phyloP scores from a whole-genome alignment of 345 rosid genomes.

The Combretum micranthum region DNA sequence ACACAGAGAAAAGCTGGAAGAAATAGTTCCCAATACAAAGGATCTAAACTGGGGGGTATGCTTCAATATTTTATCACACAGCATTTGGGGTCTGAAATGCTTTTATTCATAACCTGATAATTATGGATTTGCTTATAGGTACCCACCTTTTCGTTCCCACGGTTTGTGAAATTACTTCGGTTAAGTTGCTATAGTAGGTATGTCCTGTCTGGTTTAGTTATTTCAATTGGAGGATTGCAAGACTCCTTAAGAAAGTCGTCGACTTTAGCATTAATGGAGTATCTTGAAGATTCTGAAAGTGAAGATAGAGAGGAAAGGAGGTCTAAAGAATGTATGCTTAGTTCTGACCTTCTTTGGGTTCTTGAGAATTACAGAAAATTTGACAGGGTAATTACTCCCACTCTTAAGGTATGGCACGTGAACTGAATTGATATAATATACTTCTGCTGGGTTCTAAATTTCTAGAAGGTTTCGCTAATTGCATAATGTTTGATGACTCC shows the following conservation, averaged over 20 bases:
- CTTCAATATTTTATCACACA: constrained; percentile 8
- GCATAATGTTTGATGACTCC: constrained; percentile 19
- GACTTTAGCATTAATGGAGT: constrained; percentile 55
- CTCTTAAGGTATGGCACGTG: constrained; percentile 55
- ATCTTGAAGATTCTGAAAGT: constrained; percentile 45
- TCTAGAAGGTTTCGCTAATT: background rate
- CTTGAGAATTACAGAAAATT: constrained; percentile 66
- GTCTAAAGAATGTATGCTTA: constrained; percentile 41
- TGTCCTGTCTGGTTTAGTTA: constrained; percentile 75
- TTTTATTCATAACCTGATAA: constrained; percentile 2
- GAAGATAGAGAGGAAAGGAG: constrained; percentile 27
- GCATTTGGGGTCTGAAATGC: constrained; percentile 9
- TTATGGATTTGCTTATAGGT: constrained; percentile 47
- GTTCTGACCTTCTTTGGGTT: constrained; percentile 69
- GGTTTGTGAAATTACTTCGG: constrained; percentile 58
- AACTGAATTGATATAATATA: background rate
- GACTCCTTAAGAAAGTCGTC: constrained; percentile 72
- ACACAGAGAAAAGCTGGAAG: constrained; percentile 60
- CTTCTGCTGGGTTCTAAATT: background rate
- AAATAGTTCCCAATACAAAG: constrained; percentile 45
- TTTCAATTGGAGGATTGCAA: constrained; percentile 90
- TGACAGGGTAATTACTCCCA: constrained; percentile 74
- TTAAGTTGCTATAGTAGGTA: constrained; percentile 58
- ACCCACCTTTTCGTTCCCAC: constrained; percentile 76
- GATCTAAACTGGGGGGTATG: constrained; percentile 77